Base-by-base conservation (phyloP, 306 rosid species). In the Mimosa bimucronata region DNA sequence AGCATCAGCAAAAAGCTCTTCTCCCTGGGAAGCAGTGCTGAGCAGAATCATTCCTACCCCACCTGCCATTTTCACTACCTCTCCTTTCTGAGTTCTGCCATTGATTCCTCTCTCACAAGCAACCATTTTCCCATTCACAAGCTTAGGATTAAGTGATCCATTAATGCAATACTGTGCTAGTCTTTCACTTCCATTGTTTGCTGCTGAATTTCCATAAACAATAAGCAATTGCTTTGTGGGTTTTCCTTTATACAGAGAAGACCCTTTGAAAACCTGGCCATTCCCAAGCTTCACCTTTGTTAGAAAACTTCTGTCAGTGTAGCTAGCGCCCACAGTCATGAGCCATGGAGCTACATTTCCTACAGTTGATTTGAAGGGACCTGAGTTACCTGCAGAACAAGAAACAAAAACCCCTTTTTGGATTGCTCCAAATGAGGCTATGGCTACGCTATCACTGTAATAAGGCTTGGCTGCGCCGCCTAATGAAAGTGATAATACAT, bases 271-370 rank as follows among this genome's bases (percentile, higher is more conserved):
- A 6, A 5, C 48, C 38, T 83, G 65, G 29, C 88, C 89, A 71
- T 87, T 86, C 0, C 97, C 97, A 15, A 92, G 97, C 76, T 82
- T 89, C 15, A 92, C 88, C 45, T 58, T 62, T 40, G 93, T 85
- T 40, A 89, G 93, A 38, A 92, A 92, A 38, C 55, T 86, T 75
- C 94, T 38, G 78, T 86, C 94, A 7, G 69, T 92, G 86, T 89
- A 90, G 90, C 97, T 92, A 7, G 94, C 94, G 53, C 88, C 97
- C 15, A 92, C 90, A 29, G 97, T 90, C 91, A 87, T 89, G 84
- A 90, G 86, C 97, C 94, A 92, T 23, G 97, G 97, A 0, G 97
- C 91, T 2, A 67, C 84, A 40, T 92, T 92, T 13, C 85, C 84
- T 1, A 89, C 91, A 0, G 89, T 78, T 18, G 91, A 87, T 50